Evolutionary conservation across 1,139 yeast genomes (phyloP).

Genomic region (Hyphopichia buzzinii): DNA sequence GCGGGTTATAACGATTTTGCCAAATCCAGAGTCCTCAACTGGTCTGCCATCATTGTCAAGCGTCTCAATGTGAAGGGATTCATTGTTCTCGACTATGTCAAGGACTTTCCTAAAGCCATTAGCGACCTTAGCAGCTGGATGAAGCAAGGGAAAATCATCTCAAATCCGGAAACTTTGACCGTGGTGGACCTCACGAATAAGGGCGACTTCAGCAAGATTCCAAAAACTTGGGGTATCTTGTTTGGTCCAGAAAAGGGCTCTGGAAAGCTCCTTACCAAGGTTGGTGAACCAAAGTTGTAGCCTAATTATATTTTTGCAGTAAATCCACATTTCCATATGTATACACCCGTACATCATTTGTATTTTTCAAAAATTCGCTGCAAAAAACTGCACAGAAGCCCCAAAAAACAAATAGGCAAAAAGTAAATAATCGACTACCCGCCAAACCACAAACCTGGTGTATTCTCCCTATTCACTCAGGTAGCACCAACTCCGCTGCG

Average conservation of each 20-base stretch:
- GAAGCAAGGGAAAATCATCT: constrained; percentile 17
- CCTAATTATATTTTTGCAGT: too few relatives aligned
- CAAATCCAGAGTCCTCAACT: constrained; percentile 14
- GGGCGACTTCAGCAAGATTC: constrained; percentile 32
- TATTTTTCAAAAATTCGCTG: too few relatives aligned
- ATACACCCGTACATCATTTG: too few relatives aligned
- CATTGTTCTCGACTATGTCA: constrained; percentile 17
- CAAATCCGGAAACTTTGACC: constrained; percentile 22
- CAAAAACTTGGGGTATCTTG: constrained; percentile 43
- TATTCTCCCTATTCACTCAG: too few relatives aligned
- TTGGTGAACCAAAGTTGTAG: constrained; percentile 10
- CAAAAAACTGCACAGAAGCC: too few relatives aligned
- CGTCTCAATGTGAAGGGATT: constrained; percentile 21
- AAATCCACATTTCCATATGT: too few relatives aligned
- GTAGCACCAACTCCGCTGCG: too few relatives aligned
- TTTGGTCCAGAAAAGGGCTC: constrained; percentile 29
- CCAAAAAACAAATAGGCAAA: too few relatives aligned
- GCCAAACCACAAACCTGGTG: too few relatives aligned
- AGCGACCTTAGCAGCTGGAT: constrained; percentile 17
- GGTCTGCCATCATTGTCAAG: constrained; percentile 26
- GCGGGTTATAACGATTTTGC: constrained; percentile 24
- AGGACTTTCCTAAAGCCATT: constrained; percentile 11
- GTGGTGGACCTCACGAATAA: constrained; percentile 34
- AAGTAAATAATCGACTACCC: too few relatives aligned
- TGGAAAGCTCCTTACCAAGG: constrained; percentile 29